phyloP scores from a whole-genome alignment of 306 rosid genomes.

The Erythrophleum fordii region DNA sequence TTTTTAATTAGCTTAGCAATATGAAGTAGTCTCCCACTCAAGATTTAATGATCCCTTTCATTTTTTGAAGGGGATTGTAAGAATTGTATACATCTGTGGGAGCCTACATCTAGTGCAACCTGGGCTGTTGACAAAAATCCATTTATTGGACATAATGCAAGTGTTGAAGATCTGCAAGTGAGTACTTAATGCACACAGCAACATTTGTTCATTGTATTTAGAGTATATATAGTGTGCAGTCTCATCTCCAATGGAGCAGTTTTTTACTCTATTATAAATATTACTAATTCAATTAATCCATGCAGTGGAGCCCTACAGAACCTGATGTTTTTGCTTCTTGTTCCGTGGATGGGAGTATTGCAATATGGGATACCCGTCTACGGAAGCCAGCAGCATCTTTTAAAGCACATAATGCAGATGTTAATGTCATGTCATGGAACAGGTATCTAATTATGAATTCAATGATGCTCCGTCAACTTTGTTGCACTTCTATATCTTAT shows the following conservation, averaged over 20 bases:
- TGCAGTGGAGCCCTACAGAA: constrained; percentile 97
- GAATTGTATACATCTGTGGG: constrained; percentile 80
- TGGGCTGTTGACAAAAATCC: constrained; percentile 80
- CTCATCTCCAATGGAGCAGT: neutral
- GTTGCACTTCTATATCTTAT: constrained; percentile 4
- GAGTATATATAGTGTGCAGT: constrained; percentile 12
- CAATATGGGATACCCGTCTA: constrained; percentile 86
- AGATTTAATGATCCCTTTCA: constrained; percentile 26
- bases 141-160: constrained; percentile 73
- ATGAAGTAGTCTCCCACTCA: neutral
- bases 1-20: constrained; percentile 7
- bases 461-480: constrained; percentile 14
- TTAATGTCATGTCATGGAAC: constrained; percentile 97
- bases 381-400: constrained; percentile 64
- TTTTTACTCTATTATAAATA: constrained; percentile 28
- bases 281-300: constrained; percentile 30
- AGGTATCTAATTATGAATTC: constrained; percentile 51
- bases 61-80: constrained; percentile 83
- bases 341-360: constrained; percentile 82
- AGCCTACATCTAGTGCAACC: constrained; percentile 72
- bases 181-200: constrained; percentile 24
- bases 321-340: constrained; percentile 81
- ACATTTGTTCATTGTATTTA: constrained; percentile 37
- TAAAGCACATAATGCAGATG: constrained; percentile 92
- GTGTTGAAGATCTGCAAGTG: constrained; percentile 97